These are phyloP conservation scores for Gamarada debralockiae DNA, from an alignment of 495 filamentous ascomycete species.

Conservation along the genomic window DNA sequence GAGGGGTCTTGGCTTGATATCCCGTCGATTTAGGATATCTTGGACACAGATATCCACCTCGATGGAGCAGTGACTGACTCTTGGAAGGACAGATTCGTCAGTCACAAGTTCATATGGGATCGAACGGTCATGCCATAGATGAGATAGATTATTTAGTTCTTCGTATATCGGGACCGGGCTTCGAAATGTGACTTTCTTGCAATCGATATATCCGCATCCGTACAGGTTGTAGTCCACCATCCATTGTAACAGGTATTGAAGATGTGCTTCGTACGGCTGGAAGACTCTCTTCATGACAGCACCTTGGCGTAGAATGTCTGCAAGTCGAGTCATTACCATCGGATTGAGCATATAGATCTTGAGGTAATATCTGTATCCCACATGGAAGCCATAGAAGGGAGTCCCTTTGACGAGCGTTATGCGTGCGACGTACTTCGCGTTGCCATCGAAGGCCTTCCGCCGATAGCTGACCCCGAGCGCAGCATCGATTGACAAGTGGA, in stretches of 20 bases:
- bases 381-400: constrained; percentile 92
- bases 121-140: constrained; percentile 78
- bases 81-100: constrained; percentile 58
- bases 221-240: constrained; percentile 98
- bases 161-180: constrained; percentile 68
- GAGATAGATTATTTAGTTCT: constrained; percentile 48
- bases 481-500: constrained; percentile 81
- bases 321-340: constrained; percentile 71
- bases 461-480: constrained; percentile 79
- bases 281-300: constrained; percentile 75
- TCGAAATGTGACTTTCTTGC: constrained; percentile 57
- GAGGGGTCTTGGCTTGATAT: constrained; percentile 66
- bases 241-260: constrained; percentile 90
- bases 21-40: constrained; percentile 79
- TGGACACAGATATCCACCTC: constrained; percentile 87
- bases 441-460: constrained; percentile 64
- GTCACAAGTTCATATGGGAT: constrained; percentile 45
- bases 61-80: constrained; percentile 80
- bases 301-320: constrained; percentile 82
- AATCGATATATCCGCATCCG: constrained; percentile 83
- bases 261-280: constrained; percentile 90
- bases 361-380: constrained; percentile 86
- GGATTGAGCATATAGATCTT: constrained; percentile 95
- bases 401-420: constrained; percentile 89
- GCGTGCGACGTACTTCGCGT: constrained; percentile 74